Evolutionary conservation across 164 flowering plant genomes (phyloP).

Genomic region (Berberis thunbergii): DNA sequence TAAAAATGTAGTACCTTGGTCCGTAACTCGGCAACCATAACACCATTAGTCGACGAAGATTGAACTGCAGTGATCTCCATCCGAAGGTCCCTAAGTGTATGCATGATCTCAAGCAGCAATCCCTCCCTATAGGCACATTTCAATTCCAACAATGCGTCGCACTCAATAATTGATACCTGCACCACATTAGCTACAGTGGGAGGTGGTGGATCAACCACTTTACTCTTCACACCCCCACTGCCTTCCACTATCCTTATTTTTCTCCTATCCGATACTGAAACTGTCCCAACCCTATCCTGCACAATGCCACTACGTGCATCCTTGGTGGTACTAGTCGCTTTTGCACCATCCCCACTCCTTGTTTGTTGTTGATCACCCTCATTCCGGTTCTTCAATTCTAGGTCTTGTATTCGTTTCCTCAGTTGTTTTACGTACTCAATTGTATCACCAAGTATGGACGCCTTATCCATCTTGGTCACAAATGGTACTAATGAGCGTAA

Average conservation of each 20-base stretch:
- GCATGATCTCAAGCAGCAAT: constrained; percentile 69
- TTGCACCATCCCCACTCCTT: constrained; percentile 6
- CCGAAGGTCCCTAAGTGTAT: constrained; percentile 46
- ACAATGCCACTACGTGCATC: background rate
- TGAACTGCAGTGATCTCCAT: constrained; percentile 64
- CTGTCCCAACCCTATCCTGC: background rate
- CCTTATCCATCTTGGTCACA: constrained; percentile 97
- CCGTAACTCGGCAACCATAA: constrained; percentile 67
- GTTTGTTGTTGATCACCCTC: constrained; percentile 31
- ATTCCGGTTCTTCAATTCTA: constrained; percentile 42
- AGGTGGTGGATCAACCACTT: constrained; percentile 21
- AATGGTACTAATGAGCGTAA: constrained; percentile 70
- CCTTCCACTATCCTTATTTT: constrained; percentile 55
- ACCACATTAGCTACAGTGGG: constrained; percentile 18
- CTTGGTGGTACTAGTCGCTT: background rate
- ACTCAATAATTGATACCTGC: constrained; percentile 89
- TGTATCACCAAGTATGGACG: constrained; percentile 89
- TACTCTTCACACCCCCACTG: constrained; percentile 27
- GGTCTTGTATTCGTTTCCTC: constrained; percentile 57
- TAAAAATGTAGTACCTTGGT: constrained; percentile 60
- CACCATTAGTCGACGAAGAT: constrained; percentile 48
- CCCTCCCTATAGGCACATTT: constrained; percentile 69
- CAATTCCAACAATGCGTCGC: constrained; percentile 76
- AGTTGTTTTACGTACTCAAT: constrained; percentile 93
- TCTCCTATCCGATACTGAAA: constrained; percentile 37